Evolutionary conservation across 1,284 basidiomycete species (phyloP), one percentile per base, ranked within the genome.

Genomic region (Coriolopsis trogii): DNA sequence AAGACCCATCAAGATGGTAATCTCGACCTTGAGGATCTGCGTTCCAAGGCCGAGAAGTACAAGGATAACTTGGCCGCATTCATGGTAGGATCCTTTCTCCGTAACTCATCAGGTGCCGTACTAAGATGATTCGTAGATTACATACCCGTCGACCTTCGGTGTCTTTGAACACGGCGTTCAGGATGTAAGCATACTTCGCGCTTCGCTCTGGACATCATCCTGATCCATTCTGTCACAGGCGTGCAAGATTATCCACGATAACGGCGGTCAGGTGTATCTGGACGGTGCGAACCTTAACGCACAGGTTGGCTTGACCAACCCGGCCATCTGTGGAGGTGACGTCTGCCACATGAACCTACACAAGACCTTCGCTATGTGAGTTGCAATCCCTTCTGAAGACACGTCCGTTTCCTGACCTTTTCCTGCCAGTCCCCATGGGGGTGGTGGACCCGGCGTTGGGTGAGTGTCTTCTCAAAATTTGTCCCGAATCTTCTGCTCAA

Each of bases 291-390:
- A 99, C 69, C 77, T 98, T 62, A 98, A 99, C 70, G 95, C 95
- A 24, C 93, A 98, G 67, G 86, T 99, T 59, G 96, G 96, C 23
- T 70, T 98, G 49, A 98, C 96, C 20, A 95, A 94, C 68, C 94
- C 96, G n/a, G 93, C 91, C 4, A 88, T 84, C 28, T 97, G 95
- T 66, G 96, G 96, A 45, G 96, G 95, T 50, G 96, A 99, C 71
- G 95, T 99, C 34, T 97, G 94, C 66, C 96, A 99, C 70, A 80
- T 98, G 77, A 99, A 99, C 75, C 76, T 99, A 44, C 96, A 99
- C 80, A 98, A 98, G 75, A 95, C 93, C 0, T 95, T 95, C 65
- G 87, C 91, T 6, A 95, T 95, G 90, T 92, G 65, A 52, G 72
- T 56, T 39, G 28, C 37, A 0, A 42, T 21, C 30, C 33, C 49